Evolutionary conservation across 768 basidiomycete species (phyloP), one percentile per base, ranked within the genome.

Genomic region (Kwoniella sp.): DNA sequence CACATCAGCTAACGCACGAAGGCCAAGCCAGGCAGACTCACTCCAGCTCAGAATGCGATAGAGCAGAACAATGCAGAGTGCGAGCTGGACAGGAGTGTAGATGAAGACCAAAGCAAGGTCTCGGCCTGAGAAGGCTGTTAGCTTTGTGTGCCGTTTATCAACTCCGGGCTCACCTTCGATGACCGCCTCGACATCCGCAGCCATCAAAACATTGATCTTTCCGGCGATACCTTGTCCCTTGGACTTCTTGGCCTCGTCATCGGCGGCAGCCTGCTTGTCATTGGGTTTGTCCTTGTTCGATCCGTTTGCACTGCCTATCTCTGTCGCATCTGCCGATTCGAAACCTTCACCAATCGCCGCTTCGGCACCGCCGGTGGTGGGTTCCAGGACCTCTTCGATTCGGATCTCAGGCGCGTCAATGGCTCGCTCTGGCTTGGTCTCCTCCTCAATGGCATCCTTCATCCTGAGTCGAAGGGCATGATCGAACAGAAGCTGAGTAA

Each of bases 401-500:
- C 48, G 22, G 37, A 60, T 67, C 8, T 55, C 57, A 9, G 69
- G 54, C 0, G 38, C 19, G 27, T 27, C 19, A 3, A 6, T 23
- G 10, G 19, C 19, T 17, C 26, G 20, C 5, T 19, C 37, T 29
- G 32, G 28, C 3, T 23, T 50, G 26, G 25, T 11, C n/a, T 15
- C 36, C 17, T 47, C 44, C 9, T 65, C 65, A 6, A 59, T 58
- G 34, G 62, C 41, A 32, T 80, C 80, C 17, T 82, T 81, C 73
- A 84, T 77, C 27, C 85, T 79, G 36, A 87, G 81, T 26, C 83
- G 79, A 5, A 89, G 77, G 15, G 89, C 86, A 63, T 89, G 88
- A 34, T 87, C 87, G 75, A 91, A 92, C 67, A 91, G 83, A 6
- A 90, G 76, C 60, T 81, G 80, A 23, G 80, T 80, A 59, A 81